Percentiles rank a stretch among this genome's conserved stretches.
phyloP scores from a whole-genome alignment of 495 filamentous ascomycete genomes.

The Jackrogersella minutella region DNA sequence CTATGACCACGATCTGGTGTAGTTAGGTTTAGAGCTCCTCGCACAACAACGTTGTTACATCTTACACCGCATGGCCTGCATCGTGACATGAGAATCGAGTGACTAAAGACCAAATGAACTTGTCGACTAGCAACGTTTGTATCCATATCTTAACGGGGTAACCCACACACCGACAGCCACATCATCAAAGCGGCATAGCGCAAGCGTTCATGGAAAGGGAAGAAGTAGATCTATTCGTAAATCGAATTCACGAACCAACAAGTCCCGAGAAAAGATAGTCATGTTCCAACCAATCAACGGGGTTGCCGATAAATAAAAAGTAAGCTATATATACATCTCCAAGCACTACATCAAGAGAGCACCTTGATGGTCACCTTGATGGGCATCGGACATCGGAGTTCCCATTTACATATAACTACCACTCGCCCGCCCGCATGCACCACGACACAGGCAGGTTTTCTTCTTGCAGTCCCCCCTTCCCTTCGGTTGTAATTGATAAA shows the following conservation, averaged over 20 bases:
- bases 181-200: too few species aligned
- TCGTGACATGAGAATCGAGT: too few species aligned
- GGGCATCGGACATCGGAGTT: constrained; percentile 3
- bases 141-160: too few species aligned
- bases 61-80: too few species aligned
- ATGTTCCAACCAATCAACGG: neutral
- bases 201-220: too few species aligned
- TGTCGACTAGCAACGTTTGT: too few species aligned
- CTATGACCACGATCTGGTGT: too few species aligned
- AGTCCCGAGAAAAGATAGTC: neutral
- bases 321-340: neutral
- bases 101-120: too few species aligned
- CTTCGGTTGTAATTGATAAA: neutral
- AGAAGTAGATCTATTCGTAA: too few species aligned
- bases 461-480: neutral
- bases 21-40: too few species aligned
- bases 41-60: too few species aligned
- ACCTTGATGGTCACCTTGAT: constrained; percentile 25
- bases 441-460: neutral
- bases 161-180: too few species aligned
- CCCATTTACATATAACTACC: constrained; percentile 13
- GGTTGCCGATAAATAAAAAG: neutral
- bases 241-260: neutral
- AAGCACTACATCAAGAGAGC: neutral
- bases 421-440: neutral